A percentile compares a stretch with the other conserved stretches of the same genome.
Evolutionary conservation across 257 asterid species (phyloP).

Genomic region (Solanum pimpinellifolium): DNA sequence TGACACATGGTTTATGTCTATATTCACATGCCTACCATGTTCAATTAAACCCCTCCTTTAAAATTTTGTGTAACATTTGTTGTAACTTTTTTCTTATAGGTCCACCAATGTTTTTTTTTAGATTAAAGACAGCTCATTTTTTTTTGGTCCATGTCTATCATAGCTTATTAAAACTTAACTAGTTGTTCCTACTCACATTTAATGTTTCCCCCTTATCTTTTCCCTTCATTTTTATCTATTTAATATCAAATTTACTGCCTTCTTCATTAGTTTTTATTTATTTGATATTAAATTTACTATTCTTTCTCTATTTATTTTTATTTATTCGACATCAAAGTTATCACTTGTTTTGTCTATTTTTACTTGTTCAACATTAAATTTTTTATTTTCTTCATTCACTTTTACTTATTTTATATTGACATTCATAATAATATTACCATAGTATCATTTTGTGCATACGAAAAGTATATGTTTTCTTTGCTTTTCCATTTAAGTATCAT

Average conservation of each 20-base stretch:
- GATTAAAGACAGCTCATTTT: constrained; percentile 31
- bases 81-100: constrained; percentile 36
- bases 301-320: not conserved
- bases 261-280: not conserved
- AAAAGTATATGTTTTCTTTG: not conserved
- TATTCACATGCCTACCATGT: constrained; percentile 68
- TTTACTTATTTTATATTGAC: no score
- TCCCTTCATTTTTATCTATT: not conserved
- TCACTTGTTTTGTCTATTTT: not conserved
- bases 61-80: constrained; percentile 17
- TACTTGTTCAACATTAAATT: no score
- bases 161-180: not conserved
- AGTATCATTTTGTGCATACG: not conserved
- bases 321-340: not conserved
- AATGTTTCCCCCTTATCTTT: not conserved
- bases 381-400: no score
- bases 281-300: not conserved
- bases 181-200: not conserved
- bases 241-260: not conserved
- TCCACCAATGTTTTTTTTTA: constrained; percentile 16
- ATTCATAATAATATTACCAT: no score
- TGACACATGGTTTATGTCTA: constrained; percentile 31
- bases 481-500: not conserved
- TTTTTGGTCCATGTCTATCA: constrained; percentile 19
- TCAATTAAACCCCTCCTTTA: constrained; percentile 23